A percentile compares a stretch with the other conserved stretches of the same genome.
Evolutionary conservation across 1,139 yeast species (phyloP).

Genomic region (Blastobotrys persicus): DNA sequence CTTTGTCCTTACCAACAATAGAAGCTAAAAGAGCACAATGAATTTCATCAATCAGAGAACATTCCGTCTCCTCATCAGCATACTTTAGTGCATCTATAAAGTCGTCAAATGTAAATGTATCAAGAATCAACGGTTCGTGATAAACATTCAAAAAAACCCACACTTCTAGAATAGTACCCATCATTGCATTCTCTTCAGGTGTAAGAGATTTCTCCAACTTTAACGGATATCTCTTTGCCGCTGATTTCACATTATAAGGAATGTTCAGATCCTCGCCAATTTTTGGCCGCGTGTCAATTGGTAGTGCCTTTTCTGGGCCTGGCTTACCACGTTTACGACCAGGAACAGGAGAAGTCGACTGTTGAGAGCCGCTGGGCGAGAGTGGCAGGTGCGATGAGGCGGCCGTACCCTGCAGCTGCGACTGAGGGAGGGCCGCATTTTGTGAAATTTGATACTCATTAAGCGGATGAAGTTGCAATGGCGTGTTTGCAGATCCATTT

Average conservation of each 20-base stretch:
- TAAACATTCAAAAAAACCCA: slow-evolving; percentile 79
- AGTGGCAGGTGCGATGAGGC: not conserved
- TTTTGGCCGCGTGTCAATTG: slow-evolving; percentile 16
- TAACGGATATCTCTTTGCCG: slow-evolving; percentile 13
- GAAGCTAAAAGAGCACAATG: slow-evolving; percentile 54
- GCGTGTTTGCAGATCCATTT: slow-evolving; percentile 7
- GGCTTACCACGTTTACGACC: slow-evolving; percentile 11
- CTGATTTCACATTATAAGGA: slow-evolving; percentile 17
- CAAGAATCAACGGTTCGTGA: slow-evolving; percentile 59
- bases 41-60: slow-evolving; percentile 64
- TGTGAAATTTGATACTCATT: not conserved
- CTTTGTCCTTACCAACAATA: slow-evolving; percentile 28
- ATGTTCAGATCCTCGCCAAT: slow-evolving; percentile 28
- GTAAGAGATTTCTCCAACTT: slow-evolving; percentile 14
- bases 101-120: slow-evolving; percentile 78
- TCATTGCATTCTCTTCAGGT: slow-evolving; percentile 16
- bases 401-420: not conserved
- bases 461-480: slow-evolving; percentile 2
- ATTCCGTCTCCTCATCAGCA: slow-evolving; percentile 46
- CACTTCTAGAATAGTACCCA: slow-evolving; percentile 47
- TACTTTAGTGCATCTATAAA: slow-evolving; percentile 60
- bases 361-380: not conserved
- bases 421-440: not conserved
- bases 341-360: not conserved
- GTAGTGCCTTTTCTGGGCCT: slow-evolving; percentile 12